Evolutionary conservation across 345 rosid species (phyloP), one percentile per base, ranked within the genome.

Genomic region (Eucalyptus decipiens): DNA sequence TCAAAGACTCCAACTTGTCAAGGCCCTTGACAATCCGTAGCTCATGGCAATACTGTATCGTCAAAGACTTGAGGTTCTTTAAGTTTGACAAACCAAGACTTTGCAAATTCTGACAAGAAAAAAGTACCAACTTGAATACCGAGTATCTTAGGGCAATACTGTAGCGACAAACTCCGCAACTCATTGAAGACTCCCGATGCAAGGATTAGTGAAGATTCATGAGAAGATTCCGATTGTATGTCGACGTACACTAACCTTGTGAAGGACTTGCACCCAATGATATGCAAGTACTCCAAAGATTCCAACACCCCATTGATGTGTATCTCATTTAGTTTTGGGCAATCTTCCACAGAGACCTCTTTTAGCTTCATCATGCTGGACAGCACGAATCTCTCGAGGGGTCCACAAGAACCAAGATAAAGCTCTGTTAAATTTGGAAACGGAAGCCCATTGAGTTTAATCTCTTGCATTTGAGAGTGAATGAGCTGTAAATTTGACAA

Each of bases 61-160:
- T 0, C 58, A 52, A 52, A 19, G 23, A 19, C 24, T 52, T 21
- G 58, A 52, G 58, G 58, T 21, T 52, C 24, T 52, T 52, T 19
- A 52, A 52, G 26, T 52, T 52, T 52, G 58, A 52, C 24, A 52
- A 52, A 52, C 16, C 9, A 52, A 52, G 26, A 19, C 58, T 21
- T 52, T 21, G 58, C 26, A 52, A 52, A 19, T 52, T 24, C 19
- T 1, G 1, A 48, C 50, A 48, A 48, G 6, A 48, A 48, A 4
- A 48, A 56, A 26, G 13, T 24, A 24, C 1, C 28, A 11, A 56
- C 12, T 56, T 56, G 62, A 56, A 56, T 56, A 24, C 30, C 1
- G 3, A 56, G 30, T 24, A 56, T 56, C 1, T 56, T 9, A 56
- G 4, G 3, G 1, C 30, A 24, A 24, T 4, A 0, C 62, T 24